Evolutionary conservation across 1,284 basidiomycete genomes (phyloP).

Genomic region (Cronartium quercuum): DNA sequence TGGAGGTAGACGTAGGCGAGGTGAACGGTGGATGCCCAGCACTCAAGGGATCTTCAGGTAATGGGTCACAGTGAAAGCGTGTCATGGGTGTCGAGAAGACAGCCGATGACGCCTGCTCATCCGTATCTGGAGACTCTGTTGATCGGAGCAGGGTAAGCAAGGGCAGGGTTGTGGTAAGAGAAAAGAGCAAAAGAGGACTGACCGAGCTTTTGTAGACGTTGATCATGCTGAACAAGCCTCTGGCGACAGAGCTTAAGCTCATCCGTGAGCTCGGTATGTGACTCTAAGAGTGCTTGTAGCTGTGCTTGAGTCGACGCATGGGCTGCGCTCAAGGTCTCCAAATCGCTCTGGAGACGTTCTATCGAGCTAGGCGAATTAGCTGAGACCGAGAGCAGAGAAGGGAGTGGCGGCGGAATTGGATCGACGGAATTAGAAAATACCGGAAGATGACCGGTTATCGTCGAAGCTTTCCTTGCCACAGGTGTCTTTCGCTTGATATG

Average conservation of each 20-base stretch:
- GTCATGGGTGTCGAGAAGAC: not conserved
- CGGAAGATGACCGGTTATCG: too few relatives aligned
- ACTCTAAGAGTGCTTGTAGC: not conserved
- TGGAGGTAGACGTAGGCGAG: too few relatives aligned
- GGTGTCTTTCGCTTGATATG: conserved; percentile 74
- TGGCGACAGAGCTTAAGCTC: conserved; percentile 41
- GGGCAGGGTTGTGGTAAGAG: too few relatives aligned
- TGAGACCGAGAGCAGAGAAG: too few relatives aligned
- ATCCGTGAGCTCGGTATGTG: not conserved
- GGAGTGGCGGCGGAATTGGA: too few relatives aligned
- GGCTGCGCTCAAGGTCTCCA: not conserved
- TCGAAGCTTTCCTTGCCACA: conserved; percentile 52
- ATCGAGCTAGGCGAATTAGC: not conserved
- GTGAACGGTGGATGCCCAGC: too few relatives aligned
- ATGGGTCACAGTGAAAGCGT: not conserved
- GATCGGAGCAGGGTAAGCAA: too few relatives aligned
- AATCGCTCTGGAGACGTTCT: not conserved
- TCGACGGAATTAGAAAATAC: too few relatives aligned
- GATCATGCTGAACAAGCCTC: conserved; percentile 30
- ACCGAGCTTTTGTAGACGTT: not conserved
- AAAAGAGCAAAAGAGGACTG: conserved; percentile 8
- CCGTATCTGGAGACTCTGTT: too few relatives aligned
- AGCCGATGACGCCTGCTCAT: too few relatives aligned
- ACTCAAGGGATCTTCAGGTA: too few relatives aligned
- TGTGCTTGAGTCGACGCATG: not conserved